Conservation (phyloP, 768 basidiomycete species). For the Mycena capillaripes region DNA sequence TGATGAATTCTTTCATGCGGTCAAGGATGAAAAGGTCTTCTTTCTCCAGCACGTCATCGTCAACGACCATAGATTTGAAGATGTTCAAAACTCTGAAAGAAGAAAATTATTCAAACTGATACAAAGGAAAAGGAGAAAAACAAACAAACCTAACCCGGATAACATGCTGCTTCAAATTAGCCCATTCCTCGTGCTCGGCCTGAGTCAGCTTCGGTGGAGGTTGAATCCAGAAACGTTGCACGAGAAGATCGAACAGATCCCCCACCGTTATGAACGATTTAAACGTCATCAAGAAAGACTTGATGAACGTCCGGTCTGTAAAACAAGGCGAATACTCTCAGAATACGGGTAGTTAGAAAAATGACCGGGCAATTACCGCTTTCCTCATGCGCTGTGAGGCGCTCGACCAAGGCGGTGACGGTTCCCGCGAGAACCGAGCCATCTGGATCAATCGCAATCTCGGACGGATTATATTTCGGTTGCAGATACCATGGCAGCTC, state of each 20-base stretch:
- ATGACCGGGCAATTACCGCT: slow-evolving; percentile 68
- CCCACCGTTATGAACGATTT: slow-evolving; percentile 92
- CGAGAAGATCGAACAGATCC: slow-evolving; percentile 86
- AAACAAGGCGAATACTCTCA: not conserved
- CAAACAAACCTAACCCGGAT: slow-evolving; percentile 85
- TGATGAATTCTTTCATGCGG: slow-evolving; percentile 85
- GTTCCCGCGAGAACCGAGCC: slow-evolving; percentile 90
- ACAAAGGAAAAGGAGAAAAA: slow-evolving; percentile 9
- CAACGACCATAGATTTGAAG: slow-evolving; percentile 89
- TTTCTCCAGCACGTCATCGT: slow-evolving; percentile 87
- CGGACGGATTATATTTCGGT: slow-evolving; percentile 81
- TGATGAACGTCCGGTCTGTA: slow-evolving; percentile 82
- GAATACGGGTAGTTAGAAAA: slow-evolving; percentile 21
- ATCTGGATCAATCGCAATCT: slow-evolving; percentile 90
- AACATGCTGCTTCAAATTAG: slow-evolving; percentile 85
- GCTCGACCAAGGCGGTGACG: slow-evolving; percentile 88
- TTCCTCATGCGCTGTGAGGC: slow-evolving; percentile 91
- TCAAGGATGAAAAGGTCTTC: slow-evolving; percentile 88
- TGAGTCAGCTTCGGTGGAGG: slow-evolving; percentile 77
- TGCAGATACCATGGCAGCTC: slow-evolving; percentile 86
- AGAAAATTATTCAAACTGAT: not conserved
- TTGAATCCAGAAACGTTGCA: slow-evolving; percentile 83
- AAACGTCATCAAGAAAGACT: slow-evolving; percentile 96
- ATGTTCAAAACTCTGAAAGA: slow-evolving; percentile 85
- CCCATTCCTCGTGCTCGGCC: slow-evolving; percentile 83